Evolutionary conservation across 345 rosid species (phyloP).

Genomic region (Laguncularia racemosa): DNA sequence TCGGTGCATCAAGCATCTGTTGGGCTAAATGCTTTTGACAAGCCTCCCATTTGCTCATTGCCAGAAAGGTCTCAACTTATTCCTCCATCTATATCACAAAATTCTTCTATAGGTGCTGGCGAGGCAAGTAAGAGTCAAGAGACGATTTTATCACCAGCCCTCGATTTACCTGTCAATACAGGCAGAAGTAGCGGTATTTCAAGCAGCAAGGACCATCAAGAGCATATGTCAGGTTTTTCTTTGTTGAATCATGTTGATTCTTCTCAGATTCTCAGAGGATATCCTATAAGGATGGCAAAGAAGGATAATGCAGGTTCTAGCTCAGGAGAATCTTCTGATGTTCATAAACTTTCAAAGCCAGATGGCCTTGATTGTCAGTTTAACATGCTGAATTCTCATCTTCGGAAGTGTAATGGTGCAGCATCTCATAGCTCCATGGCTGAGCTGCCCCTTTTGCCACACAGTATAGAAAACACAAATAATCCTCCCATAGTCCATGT

Average conservation of each 20-base stretch:
- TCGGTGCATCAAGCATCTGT: constrained; percentile 27
- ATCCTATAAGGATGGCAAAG: constrained; percentile 29
- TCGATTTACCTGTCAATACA: constrained; percentile 14
- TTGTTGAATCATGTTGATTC: constrained; percentile 19
- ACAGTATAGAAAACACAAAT: constrained; percentile 24
- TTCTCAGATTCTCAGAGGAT: constrained; percentile 36
- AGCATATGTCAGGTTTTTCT: constrained; percentile 21
- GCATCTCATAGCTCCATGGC: constrained; percentile 20
- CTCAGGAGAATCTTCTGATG: constrained; percentile 28
- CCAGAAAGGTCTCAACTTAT: constrained; percentile 19
- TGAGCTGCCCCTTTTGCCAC: constrained; percentile 30
- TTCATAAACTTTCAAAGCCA: constrained; percentile 19
- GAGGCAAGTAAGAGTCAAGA: constrained; percentile 24
- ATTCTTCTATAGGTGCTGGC: constrained; percentile 22
- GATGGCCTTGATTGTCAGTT: constrained; percentile 16
- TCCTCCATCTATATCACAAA: constrained; percentile 16
- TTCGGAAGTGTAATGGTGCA: constrained; percentile 44
- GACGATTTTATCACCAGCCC: constrained; percentile 23
- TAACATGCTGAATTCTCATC: constrained; percentile 32
- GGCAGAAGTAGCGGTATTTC: constrained; percentile 12
- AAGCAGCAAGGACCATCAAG: constrained; percentile 21
- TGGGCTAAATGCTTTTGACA: constrained; percentile 20
- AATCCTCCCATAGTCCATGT: constrained; percentile 28
- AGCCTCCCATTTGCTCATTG: constrained; percentile 16
- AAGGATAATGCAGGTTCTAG: constrained; percentile 40